Percentiles rank a stretch among this genome's conserved stretches.
These are phyloP conservation scores for Aspergillus hancockii DNA, from an alignment of 495 filamentous ascomycete genomes.

Conservation along the genomic window DNA sequence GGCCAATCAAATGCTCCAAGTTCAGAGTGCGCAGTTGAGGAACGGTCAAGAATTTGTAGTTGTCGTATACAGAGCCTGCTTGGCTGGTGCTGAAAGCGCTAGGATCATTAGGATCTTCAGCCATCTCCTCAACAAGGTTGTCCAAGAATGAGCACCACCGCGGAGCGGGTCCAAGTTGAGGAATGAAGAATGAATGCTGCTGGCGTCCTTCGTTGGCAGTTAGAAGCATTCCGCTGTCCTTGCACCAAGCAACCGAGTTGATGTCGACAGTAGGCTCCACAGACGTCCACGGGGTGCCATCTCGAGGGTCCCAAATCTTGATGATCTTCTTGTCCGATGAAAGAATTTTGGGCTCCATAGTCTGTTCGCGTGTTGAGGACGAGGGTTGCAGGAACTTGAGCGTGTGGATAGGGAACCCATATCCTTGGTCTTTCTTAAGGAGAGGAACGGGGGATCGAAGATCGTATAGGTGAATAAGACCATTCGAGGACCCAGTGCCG, in stretches of 20 bases:
- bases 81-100: constrained; percentile 56
- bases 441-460: constrained; percentile 83
- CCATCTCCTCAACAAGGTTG: constrained; percentile 98
- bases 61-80: constrained; percentile 83
- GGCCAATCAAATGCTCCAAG: constrained; percentile 82
- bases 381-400: constrained; percentile 82
- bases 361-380: constrained; percentile 58
- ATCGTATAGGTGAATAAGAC: constrained; percentile 91
- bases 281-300: constrained; percentile 86
- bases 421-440: constrained; percentile 91
- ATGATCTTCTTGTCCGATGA: constrained; percentile 93
- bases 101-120: constrained; percentile 72
- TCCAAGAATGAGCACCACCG: constrained; percentile 97
- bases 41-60: constrained; percentile 94
- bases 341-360: constrained; percentile 79
- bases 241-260: constrained; percentile 86
- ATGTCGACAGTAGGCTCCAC: constrained; percentile 94
- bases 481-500: constrained; percentile 84
- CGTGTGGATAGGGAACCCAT: constrained; percentile 89
- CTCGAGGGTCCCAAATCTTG: constrained; percentile 88
- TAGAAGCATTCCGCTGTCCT: constrained; percentile 85
- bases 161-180: constrained; percentile 87
- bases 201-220: constrained; percentile 94
- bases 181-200: constrained; percentile 95
- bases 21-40: constrained; percentile 79